A percentile compares a stretch with the other conserved stretches of the same genome.
Conservation (phyloP, 2,329 filamentous ascomycete species). For the Talaromyces funiculosus region DNA sequence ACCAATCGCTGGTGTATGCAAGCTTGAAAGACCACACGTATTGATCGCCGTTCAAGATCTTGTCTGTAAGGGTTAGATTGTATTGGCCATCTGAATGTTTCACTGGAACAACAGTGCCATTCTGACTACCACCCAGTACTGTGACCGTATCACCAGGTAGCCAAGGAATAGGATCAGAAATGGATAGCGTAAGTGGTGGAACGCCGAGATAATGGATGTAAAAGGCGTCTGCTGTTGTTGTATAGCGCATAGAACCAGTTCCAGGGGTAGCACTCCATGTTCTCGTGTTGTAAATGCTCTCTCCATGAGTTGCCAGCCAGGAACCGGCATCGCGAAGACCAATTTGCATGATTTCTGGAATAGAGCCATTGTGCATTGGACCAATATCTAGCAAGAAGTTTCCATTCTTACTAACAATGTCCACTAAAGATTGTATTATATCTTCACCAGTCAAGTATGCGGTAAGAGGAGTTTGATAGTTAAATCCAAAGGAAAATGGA, state of each 20-base stretch:
- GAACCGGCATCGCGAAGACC: constrained; percentile 48
- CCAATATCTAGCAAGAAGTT: constrained; percentile 55
- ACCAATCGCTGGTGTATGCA: too few species aligned
- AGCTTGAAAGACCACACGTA: too few species aligned
- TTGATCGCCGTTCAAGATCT: too few species aligned
- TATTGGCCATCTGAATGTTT: too few species aligned
- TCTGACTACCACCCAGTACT: background rate
- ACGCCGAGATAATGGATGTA: background rate
- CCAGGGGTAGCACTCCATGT: constrained; percentile 36
- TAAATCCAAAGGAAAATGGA: constrained; percentile 56
- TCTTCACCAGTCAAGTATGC: constrained; percentile 50
- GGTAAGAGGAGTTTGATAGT: constrained; percentile 46
- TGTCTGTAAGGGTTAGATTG: too few species aligned
- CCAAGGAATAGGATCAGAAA: background rate
- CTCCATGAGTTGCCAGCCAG: constrained; percentile 49
- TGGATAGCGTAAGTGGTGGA: background rate
- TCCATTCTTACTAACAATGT: constrained; percentile 52
- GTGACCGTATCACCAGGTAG: background rate
- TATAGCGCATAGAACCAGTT: background rate
- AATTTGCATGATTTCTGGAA: constrained; percentile 41
- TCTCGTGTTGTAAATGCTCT: constrained; percentile 52
- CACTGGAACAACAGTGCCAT: background rate
- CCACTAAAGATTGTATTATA: constrained; percentile 46
- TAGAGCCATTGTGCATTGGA: constrained; percentile 49
- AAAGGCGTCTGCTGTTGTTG: background rate